phyloP scores from a whole-genome alignment of 192 early-diverging fungal species.

The Mortierella claussenii region DNA sequence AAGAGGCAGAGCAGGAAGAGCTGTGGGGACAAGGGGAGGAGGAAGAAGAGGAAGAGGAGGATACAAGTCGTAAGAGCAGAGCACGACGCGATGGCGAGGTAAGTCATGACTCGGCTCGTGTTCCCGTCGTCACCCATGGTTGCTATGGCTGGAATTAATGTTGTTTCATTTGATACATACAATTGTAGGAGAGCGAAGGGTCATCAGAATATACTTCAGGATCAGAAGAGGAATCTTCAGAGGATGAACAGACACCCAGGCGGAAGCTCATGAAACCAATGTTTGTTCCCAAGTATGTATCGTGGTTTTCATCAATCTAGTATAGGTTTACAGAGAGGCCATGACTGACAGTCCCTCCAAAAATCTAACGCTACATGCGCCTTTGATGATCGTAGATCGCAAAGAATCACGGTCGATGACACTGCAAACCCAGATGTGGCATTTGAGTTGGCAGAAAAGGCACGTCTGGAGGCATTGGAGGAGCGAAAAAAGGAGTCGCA shows the following conservation, averaged over 20 bases:
- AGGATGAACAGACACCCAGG: constrained; percentile 37
- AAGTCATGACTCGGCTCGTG: too few relatives aligned
- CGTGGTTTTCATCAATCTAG: too few relatives aligned
- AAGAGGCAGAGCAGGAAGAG: constrained; percentile 58
- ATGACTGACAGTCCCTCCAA: too few relatives aligned
- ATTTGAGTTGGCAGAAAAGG: constrained; percentile 68
- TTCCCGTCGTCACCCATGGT: too few relatives aligned
- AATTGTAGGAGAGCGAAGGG: constrained; percentile 58
- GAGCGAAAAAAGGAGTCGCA: constrained; percentile 82
- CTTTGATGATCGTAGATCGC: too few relatives aligned
- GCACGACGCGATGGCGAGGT: constrained; percentile 48
- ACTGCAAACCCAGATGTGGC: constrained; percentile 63
- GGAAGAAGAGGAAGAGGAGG: constrained; percentile 54
- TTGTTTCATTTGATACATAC: constrained; percentile 9
- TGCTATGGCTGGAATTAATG: too few relatives aligned
- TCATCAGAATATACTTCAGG: constrained; percentile 73
- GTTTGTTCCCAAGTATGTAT: constrained; percentile 88
- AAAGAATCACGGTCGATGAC: constrained; percentile 70
- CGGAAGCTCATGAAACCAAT: constrained; percentile 84
- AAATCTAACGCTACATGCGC: too few relatives aligned
- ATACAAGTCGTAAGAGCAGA: constrained; percentile 35
- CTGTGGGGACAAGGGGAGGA: constrained; percentile 56
- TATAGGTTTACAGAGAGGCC: too few relatives aligned
- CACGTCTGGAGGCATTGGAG: constrained; percentile 59
- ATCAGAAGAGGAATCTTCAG: constrained; percentile 75